Base-by-base conservation (phyloP, 129 eudicot genomes). In the Daucus carota region DNA sequence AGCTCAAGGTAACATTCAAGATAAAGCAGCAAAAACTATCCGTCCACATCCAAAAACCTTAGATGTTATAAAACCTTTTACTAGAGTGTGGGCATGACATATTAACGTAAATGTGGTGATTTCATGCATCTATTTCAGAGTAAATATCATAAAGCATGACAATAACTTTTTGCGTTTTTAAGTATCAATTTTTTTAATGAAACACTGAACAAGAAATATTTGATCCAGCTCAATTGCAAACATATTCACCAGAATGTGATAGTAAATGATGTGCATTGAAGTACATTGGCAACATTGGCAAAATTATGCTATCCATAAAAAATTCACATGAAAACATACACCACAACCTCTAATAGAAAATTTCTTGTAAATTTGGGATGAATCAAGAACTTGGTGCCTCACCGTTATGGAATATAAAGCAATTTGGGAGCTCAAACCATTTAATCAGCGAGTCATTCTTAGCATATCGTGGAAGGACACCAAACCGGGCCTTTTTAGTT, bases 391-490 rank as follows among this genome's bases (percentile, higher is more conserved):
- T 74, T 44, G 74, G 73, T 40, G 73, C 52, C 93, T 80, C 77
- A 94, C 99, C 97, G 16, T 94, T 94, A 75, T 94, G 99, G 76
- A 94, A 94, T 79, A 94, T 89, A 83, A 87, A 89, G 88, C 99
- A 94, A 80, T 85, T 94, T 77, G 99, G 97, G 79, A 94, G 99
- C 84, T 94, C 99, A 82, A 94, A 93, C 98, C 98, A 93, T 85
- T 86, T 90, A 83, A 93, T 88, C 69, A 83, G 84, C 75, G 78
- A 73, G 81, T 93, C 98, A 52, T 87, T 90, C 81, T 90, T 89
- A 18, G 96, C 97, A 86, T 93, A 93, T 13, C 97, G 93, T 24
- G 98, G 97, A 79, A 94, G 96, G 68, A 94, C 77, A 29, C 98
- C 98, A 86, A 94, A 94, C 43, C 97, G 96, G 75, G 98, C 97